Evolutionary conservation across 2,329 filamentous ascomycete species (phyloP).

Genomic region (Diplodia intermedia): DNA sequence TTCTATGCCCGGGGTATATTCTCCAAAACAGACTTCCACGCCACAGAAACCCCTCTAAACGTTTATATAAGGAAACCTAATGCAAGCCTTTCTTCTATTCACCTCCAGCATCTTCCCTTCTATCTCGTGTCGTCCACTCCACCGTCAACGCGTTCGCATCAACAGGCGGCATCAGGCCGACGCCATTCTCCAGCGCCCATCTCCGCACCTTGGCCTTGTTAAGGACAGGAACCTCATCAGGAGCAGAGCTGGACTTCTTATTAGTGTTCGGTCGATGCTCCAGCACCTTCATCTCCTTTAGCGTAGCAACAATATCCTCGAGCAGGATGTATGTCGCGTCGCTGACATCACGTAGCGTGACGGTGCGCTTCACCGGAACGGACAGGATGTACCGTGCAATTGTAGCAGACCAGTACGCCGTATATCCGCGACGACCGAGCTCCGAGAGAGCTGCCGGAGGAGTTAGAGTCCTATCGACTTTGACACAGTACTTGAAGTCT

Average conservation of each 20-base stretch:
- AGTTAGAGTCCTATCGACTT: background rate
- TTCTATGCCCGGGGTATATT: conserved; percentile 27
- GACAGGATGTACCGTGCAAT: conserved; percentile 71
- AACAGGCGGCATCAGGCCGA: conserved; percentile 28
- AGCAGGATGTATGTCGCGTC: conserved; percentile 80
- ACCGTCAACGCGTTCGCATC: conserved; percentile 15
- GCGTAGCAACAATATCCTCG: conserved; percentile 80
- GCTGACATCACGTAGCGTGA: conserved; percentile 76
- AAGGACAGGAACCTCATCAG: conserved; percentile 14
- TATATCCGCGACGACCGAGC: conserved; percentile 81
- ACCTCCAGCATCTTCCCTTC: conserved; percentile 12
- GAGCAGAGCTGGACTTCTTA: conserved; percentile 12
- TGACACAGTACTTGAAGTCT: background rate
- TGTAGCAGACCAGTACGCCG: conserved; percentile 84
- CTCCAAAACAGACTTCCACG: conserved; percentile 13
- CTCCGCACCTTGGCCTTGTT: conserved; percentile 31
- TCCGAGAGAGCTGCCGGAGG: conserved; percentile 70
- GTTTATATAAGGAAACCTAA: background rate
- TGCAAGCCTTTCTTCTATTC: conserved; percentile 5
- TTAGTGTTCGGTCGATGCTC: conserved; percentile 18
- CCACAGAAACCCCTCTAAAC: background rate
- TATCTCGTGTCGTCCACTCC: conserved; percentile 18
- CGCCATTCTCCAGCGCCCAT: conserved; percentile 28
- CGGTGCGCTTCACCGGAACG: conserved; percentile 54
- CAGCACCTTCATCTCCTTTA: conserved; percentile 74